A percentile compares a stretch with the other conserved stretches of the same genome.
Conservation (phyloP, 2,329 filamentous ascomycete genomes). For the Stylonectria norvegica region DNA sequence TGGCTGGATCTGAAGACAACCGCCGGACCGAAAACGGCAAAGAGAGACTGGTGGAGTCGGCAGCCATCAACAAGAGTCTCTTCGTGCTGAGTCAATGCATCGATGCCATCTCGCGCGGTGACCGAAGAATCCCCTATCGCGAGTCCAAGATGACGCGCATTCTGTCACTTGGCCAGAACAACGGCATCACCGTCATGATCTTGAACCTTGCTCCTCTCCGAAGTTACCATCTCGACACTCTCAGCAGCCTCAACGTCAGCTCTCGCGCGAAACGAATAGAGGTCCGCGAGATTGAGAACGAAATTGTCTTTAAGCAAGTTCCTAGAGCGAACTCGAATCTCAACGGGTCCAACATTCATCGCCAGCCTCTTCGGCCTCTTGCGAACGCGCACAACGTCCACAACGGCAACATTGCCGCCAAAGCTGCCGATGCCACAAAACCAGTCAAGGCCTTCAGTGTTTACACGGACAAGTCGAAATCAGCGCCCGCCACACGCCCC, state of each 20-base stretch:
- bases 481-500: constrained; percentile 34
- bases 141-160: constrained; percentile 98
- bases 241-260: constrained; percentile 91
- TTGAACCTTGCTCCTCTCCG: constrained; percentile 88
- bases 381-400: constrained; percentile 73
- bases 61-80: constrained; percentile 95
- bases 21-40: constrained; percentile 90
- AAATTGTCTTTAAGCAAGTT: constrained; percentile 79
- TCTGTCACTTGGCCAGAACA: constrained; percentile 86
- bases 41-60: constrained; percentile 88
- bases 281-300: constrained; percentile 91
- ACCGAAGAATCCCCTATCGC: constrained; percentile 81
- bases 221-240: constrained; percentile 88
- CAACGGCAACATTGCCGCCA: constrained; percentile 50
- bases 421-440: constrained; percentile 24
- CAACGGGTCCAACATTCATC: constrained; percentile 41
- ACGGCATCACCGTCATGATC: constrained; percentile 94
- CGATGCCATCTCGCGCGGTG: constrained; percentile 78
- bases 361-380: constrained; percentile 78
- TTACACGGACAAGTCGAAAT: constrained; percentile 69
- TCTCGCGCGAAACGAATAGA: constrained; percentile 96
- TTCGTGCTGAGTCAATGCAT: constrained; percentile 95
- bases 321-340: constrained; percentile 50
- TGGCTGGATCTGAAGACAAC: constrained; percentile 95
- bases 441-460: constrained; percentile 83